A percentile compares a stretch with the other conserved stretches of the same genome.
Evolutionary conservation across 176 grass and related monocot species (phyloP).

Genomic region (Pharus latifolius): DNA sequence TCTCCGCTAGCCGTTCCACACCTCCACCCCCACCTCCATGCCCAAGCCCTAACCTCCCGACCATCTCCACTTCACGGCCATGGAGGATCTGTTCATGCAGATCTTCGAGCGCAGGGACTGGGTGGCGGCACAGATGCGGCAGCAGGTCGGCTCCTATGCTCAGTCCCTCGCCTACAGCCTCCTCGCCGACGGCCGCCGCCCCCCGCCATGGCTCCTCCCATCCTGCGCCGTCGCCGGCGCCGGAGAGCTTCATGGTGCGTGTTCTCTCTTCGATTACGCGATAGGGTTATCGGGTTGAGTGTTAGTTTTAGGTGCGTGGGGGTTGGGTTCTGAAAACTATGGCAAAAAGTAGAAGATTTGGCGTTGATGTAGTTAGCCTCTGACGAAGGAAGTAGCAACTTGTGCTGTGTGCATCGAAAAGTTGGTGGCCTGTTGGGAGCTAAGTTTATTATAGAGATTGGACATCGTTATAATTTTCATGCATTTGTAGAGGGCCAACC

Average conservation of each 20-base stretch:
- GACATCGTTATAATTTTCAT: too few species aligned
- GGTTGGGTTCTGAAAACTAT: not conserved
- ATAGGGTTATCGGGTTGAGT: not conserved
- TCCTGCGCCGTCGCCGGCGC: not conserved
- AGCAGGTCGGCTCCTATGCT: conserved; percentile 56
- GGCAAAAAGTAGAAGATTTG: too few species aligned
- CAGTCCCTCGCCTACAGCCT: conserved; percentile 53
- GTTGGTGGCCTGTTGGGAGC: too few species aligned
- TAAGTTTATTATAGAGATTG: too few species aligned
- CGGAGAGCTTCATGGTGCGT: conserved; percentile 2
- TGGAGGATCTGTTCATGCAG: conserved; percentile 90
- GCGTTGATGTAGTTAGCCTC: too few species aligned
- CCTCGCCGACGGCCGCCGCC: conserved; percentile 35
- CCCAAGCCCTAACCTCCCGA: conserved; percentile 25
- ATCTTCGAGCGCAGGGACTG: conserved; percentile 55
- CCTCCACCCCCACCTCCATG: not conserved
- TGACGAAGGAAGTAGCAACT: too few species aligned
- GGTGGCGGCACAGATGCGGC: conserved; percentile 39
- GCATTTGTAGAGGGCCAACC: too few species aligned
- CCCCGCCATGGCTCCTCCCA: conserved; percentile 56
- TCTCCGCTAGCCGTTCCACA: conserved; percentile 7
- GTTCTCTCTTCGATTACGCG: not conserved
- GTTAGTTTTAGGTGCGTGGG: not conserved
- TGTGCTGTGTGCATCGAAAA: too few species aligned
- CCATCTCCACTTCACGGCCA: conserved; percentile 4